Conservation (phyloP, 2,329 filamentous ascomycete species). For the Phyllosticta citribraziliensis region DNA sequence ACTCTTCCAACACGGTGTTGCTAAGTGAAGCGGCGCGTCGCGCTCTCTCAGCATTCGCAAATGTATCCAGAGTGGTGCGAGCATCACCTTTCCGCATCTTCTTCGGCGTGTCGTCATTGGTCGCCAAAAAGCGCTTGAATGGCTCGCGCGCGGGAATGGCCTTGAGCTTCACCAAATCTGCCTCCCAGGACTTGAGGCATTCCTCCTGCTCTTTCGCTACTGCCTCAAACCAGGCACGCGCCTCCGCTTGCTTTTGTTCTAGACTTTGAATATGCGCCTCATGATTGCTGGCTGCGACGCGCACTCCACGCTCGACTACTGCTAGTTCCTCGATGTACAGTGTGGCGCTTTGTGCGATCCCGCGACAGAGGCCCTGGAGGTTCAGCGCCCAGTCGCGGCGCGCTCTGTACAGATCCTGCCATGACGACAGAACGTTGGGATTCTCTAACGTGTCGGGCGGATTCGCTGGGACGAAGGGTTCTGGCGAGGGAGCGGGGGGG, state of each 20-base stretch:
- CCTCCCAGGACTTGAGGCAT: constrained; percentile 57
- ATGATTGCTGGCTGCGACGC: constrained; percentile 78
- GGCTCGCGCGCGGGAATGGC: constrained; percentile 54
- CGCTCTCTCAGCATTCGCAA: constrained; percentile 44
- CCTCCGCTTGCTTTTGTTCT: constrained; percentile 60
- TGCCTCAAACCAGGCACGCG: constrained; percentile 60
- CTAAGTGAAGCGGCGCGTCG: constrained; percentile 62
- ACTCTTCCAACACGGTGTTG: constrained; percentile 51
- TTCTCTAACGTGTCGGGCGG: constrained; percentile 74
- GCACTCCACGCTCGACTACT: constrained; percentile 68
- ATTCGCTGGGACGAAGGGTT: constrained; percentile 48
- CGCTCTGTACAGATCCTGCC: constrained; percentile 76
- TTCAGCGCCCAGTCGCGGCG: constrained; percentile 70
- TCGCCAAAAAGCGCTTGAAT: constrained; percentile 46
- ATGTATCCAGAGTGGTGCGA: constrained; percentile 17
- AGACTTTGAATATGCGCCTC: constrained; percentile 63
- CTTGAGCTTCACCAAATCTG: constrained; percentile 54
- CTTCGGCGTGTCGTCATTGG: constrained; percentile 4
- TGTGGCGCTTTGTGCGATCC: constrained; percentile 52
- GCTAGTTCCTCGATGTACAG: constrained; percentile 63
- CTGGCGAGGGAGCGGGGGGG: constrained; percentile 44
- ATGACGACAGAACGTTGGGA: constrained; percentile 72
- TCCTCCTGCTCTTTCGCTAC: constrained; percentile 58
- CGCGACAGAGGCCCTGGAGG: constrained; percentile 58
- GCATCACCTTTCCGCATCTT: constrained; percentile 21